Conservation (phyloP, 1,139 yeast genomes). For the Blastobotrys serpentis region DNA sequence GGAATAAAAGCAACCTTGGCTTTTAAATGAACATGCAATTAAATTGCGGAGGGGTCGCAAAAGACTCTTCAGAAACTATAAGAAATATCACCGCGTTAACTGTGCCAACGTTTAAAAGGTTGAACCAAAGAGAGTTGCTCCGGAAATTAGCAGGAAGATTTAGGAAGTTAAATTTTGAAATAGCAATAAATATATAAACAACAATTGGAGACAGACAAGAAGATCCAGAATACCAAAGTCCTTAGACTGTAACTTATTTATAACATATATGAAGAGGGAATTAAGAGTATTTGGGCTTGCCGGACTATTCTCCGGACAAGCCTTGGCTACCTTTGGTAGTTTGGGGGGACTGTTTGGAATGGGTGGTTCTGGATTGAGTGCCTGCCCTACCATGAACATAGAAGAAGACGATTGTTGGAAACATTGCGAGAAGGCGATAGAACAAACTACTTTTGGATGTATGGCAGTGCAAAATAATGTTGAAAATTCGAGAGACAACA, state of each 20-base stretch:
- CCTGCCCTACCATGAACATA: slow-evolving; percentile 16
- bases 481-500: slow-evolving; percentile 16
- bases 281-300: background rate
- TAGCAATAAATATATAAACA: background rate
- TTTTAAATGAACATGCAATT: too few species aligned
- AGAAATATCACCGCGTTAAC: too few species aligned
- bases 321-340: slow-evolving; percentile 9
- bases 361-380: background rate
- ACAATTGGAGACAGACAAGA: background rate
- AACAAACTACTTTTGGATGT: slow-evolving; percentile 20
- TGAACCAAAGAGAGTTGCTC: slow-evolving; percentile 2
- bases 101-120: background rate
- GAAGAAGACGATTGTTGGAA: slow-evolving; percentile 26
- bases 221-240: too few species aligned
- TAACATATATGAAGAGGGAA: background rate
- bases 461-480: slow-evolving; percentile 17
- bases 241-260: too few species aligned
- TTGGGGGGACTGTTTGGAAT: slow-evolving; percentile 1
- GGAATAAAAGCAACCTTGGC: too few species aligned
- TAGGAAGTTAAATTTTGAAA: background rate
- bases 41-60: background rate
- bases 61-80: too few species aligned
- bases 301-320: background rate
- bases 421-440: slow-evolving; percentile 26
- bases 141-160: slow-evolving; percentile 1